Percentiles rank a stretch among this genome's conserved stretches.
These are phyloP conservation scores for Wallacemonas collosoma DNA, from an alignment of 208 protist species.

Conservation along the genomic window DNA sequence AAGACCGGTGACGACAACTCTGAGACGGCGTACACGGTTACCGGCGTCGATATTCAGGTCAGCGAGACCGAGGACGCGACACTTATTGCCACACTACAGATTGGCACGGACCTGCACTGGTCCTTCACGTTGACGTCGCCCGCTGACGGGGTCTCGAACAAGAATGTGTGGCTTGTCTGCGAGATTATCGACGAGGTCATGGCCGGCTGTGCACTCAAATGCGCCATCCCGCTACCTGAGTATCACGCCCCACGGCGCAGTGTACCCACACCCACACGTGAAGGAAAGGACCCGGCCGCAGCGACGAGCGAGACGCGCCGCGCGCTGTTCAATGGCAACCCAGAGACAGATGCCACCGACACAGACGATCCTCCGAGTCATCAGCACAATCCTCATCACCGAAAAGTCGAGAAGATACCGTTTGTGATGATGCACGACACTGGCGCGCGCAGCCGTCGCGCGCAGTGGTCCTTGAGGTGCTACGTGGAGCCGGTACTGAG, in stretches of 20 bases:
- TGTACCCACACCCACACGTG: too few species aligned
- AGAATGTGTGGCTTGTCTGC: conserved; percentile 16
- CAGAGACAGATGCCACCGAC: not conserved
- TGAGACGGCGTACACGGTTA: not conserved
- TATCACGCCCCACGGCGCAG: too few species aligned
- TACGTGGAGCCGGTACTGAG: not conserved
- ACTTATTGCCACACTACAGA: conserved; percentile 7
- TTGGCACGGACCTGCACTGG: not conserved
- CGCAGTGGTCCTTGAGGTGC: conserved; percentile 6
- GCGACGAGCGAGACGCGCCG: not conserved
- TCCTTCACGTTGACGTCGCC: conserved; percentile 10
- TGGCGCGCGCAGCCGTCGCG: conserved; percentile 9
- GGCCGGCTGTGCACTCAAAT: not conserved
- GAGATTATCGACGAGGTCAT: conserved; percentile 18
- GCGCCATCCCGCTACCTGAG: conserved; percentile 1
- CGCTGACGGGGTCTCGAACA: not conserved
- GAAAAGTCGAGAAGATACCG: not conserved
- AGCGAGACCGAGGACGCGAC: conserved; percentile 17
- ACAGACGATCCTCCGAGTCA: not conserved
- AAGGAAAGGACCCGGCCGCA: not conserved
- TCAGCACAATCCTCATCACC: not conserved
- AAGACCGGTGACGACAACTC: not conserved
- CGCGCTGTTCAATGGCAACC: not conserved
- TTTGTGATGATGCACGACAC: conserved; percentile 16
- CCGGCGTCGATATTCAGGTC: conserved; percentile 8